These are phyloP conservation scores for Carnegiea gigantea DNA, from an alignment of 179 eudicot genomes.

Conservation along the genomic window DNA sequence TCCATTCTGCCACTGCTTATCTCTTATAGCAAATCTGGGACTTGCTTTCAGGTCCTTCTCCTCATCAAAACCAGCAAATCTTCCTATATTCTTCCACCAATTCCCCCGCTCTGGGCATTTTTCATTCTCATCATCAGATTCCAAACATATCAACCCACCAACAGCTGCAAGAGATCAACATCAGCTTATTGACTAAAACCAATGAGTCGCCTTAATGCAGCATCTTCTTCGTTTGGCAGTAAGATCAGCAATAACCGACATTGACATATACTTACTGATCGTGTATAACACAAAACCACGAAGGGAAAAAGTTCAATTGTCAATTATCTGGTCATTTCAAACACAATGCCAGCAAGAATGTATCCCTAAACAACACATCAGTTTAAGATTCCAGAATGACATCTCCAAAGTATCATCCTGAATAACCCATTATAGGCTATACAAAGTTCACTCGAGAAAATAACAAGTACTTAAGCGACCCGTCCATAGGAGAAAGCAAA, in stretches of 20 bases:
- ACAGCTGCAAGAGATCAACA: conserved; percentile 34
- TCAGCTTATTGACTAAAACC: background rate
- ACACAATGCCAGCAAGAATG: background rate
- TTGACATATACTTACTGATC: background rate
- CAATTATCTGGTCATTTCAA: background rate
- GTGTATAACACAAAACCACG: background rate
- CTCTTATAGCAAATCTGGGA: conserved; percentile 23
- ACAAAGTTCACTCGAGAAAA: background rate
- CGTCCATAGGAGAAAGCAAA: background rate
- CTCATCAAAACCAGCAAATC: conserved; percentile 28
- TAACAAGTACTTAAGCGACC: background rate
- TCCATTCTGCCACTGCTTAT: conserved; percentile 17
- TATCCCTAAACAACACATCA: background rate
- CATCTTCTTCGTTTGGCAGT: background rate
- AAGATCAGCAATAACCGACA: background rate
- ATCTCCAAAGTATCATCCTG: too few species aligned
- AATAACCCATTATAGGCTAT: background rate
- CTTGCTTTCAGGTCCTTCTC: conserved; percentile 32
- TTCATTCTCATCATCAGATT: conserved; percentile 60
- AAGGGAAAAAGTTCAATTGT: background rate
- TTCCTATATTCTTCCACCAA: conserved; percentile 17
- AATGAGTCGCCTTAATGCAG: background rate
- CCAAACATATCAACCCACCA: conserved; percentile 53
- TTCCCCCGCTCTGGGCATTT: conserved; percentile 20
- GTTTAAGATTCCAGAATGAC: background rate